Conservation (phyloP, 2,329 filamentous ascomycete species). For the Cladosporium sp. region DNA sequence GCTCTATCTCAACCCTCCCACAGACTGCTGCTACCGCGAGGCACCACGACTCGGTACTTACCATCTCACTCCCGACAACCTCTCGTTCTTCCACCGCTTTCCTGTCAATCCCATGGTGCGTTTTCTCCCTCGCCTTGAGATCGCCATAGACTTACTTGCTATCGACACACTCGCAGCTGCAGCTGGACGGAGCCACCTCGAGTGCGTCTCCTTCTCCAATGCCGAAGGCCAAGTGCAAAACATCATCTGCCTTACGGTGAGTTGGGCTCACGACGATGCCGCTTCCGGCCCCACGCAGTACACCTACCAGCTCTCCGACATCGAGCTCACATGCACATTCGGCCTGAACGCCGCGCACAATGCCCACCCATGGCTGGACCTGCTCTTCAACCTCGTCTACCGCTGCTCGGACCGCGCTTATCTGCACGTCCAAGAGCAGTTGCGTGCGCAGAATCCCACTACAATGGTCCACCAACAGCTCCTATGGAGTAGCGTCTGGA, state of each 20-base stretch:
- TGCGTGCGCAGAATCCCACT: not conserved
- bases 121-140: not conserved
- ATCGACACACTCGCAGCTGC: not conserved
- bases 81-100: slow-evolving; percentile 1
- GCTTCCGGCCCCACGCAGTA: not conserved
- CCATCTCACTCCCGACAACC: not conserved
- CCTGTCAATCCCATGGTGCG: not conserved
- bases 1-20: not conserved
- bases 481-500: not conserved
- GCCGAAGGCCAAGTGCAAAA: not conserved
- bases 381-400: not conserved
- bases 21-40: not conserved
- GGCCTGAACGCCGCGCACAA: not conserved
- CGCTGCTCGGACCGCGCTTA: slow-evolving; percentile 2
- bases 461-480: not conserved
- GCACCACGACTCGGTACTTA: not conserved
- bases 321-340: not conserved
- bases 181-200: not conserved
- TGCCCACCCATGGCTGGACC: not conserved
- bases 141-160: not conserved
- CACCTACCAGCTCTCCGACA: not conserved
- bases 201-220: not conserved
- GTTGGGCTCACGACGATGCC: not conserved
- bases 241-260: not conserved
- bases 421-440: not conserved